Conservation (phyloP, 805 yeast genomes). For the Cephaloascus fragrans region DNA sequence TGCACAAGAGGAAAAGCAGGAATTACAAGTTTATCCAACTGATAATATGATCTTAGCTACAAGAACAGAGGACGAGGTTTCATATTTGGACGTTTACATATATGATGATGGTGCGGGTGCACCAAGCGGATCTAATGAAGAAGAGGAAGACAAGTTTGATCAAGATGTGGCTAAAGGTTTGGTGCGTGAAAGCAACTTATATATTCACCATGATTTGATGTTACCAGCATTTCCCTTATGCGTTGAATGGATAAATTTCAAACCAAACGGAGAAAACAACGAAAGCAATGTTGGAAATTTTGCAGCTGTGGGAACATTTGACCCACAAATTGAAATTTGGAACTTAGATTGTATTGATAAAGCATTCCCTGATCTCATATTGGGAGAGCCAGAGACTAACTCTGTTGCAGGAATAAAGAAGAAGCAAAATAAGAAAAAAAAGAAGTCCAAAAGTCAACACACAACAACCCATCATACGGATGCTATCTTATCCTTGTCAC, state of each 20-base stretch:
- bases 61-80: slow-evolving; percentile 92
- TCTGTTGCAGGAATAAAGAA: slow-evolving; percentile 25
- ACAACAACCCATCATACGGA: slow-evolving; percentile 79
- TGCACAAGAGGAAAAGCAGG: slow-evolving; percentile 66
- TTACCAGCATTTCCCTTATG: slow-evolving; percentile 95
- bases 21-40: slow-evolving; percentile 77
- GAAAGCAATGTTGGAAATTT: slow-evolving; percentile 64
- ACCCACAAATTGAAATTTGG: slow-evolving; percentile 97
- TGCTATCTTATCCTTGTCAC: slow-evolving; percentile 82
- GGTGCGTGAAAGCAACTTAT: slow-evolving; percentile 64
- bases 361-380: slow-evolving; percentile 87
- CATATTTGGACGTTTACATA: slow-evolving; percentile 85
- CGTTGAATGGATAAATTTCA: slow-evolving; percentile 87
- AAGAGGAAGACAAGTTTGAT: slow-evolving; percentile 51
- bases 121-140: slow-evolving; percentile 58
- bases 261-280: slow-evolving; percentile 30
- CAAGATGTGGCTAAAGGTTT: slow-evolving; percentile 69
- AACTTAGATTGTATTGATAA: slow-evolving; percentile 87
- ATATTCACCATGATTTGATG: slow-evolving; percentile 95
- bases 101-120: slow-evolving; percentile 92
- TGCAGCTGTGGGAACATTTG: slow-evolving; percentile 95
- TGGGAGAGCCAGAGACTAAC: slow-evolving; percentile 62
- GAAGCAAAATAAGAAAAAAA: slow-evolving; percentile 43
- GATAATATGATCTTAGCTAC: slow-evolving; percentile 87
- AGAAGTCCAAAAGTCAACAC: slow-evolving; percentile 37